phyloP scores from a whole-genome alignment of 108 stramenopile species.

The Cyclotella atomus region DNA sequence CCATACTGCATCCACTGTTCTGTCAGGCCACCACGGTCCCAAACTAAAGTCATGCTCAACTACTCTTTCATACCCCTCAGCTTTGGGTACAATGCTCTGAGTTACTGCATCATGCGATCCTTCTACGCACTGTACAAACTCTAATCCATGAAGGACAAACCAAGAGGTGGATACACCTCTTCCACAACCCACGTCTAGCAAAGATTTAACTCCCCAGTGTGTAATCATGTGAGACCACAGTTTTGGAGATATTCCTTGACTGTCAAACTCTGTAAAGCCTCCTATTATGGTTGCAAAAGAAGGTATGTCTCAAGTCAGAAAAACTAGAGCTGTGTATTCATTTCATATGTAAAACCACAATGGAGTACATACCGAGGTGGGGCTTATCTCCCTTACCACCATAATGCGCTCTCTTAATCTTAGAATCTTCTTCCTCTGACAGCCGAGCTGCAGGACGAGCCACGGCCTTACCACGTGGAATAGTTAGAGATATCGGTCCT shows the following conservation, averaged over 20 bases:
- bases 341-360: conserved; percentile 3
- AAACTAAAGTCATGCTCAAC: conserved; percentile 73
- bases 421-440: conserved; percentile 10
- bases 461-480: conserved; percentile 3
- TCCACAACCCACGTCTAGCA: conserved; percentile 86
- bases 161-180: conserved; percentile 64
- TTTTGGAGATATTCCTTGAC: conserved; percentile 46
- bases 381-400: conserved; percentile 67
- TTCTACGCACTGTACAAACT: conserved; percentile 51
- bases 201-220: conserved; percentile 55
- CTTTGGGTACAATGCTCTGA: conserved; percentile 58
- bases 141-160: conserved; percentile 60
- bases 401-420: conserved; percentile 42
- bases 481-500: neutral
- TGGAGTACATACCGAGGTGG: conserved; percentile 45
- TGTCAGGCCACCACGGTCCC: conserved; percentile 88
- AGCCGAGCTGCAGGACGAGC: neutral
- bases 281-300: no score
- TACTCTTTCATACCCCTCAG: conserved; percentile 30
- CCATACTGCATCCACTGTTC: conserved; percentile 86
- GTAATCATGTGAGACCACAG: conserved; percentile 56
- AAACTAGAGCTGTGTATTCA: neutral
- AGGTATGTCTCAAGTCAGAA: no score
- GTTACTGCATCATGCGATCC: conserved; percentile 71
- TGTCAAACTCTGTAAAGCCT: conserved; percentile 77